Conservation (phyloP, 345 rosid genomes). For the rapeseed (Brassica napus) region DNA sequence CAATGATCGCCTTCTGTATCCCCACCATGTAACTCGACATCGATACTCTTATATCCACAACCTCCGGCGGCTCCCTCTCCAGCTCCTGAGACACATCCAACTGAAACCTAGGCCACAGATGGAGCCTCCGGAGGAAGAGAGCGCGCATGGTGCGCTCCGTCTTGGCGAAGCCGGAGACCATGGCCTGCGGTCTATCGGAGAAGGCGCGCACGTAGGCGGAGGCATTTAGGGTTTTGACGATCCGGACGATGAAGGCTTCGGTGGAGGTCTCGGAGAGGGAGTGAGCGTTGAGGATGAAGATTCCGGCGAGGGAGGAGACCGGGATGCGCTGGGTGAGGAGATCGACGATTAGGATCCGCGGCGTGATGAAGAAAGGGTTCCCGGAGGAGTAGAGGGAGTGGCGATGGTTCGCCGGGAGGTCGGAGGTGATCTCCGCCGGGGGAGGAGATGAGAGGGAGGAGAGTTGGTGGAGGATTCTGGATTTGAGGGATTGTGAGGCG, state of each 20-base stretch:
- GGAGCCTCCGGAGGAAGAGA: constrained; percentile 61
- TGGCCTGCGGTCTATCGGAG: constrained; percentile 77
- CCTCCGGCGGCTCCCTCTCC: constrained; percentile 79
- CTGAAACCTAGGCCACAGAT: constrained; percentile 97
- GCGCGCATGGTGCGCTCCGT: constrained; percentile 86
- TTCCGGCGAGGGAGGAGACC: constrained; percentile 59
- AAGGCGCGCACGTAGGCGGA: constrained; percentile 63
- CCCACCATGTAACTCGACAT: constrained; percentile 84
- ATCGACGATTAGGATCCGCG: constrained; percentile 92
- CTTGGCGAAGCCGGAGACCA: constrained; percentile 94
- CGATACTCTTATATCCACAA: constrained; percentile 81
- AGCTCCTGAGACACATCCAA: constrained; percentile 86
- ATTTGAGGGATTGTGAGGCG: constrained; percentile 62
- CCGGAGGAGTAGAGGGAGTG: constrained; percentile 82
- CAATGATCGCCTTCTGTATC: constrained; percentile 85
- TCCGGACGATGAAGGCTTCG: constrained; percentile 84
- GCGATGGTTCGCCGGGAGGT: constrained; percentile 74
- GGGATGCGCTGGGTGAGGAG: constrained; percentile 64
- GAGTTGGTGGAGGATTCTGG: constrained; percentile 56
- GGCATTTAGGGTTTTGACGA: constrained; percentile 57
- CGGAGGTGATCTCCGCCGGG: constrained; percentile 74
- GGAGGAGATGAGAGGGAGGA: constrained; percentile 37
- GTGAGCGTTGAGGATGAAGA: constrained; percentile 66
- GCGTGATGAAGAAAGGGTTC: constrained; percentile 64
- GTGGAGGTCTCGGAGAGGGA: constrained; percentile 79